A percentile compares a stretch with the other conserved stretches of the same genome.
phyloP scores from a whole-genome alignment of 208 protist species.

The Angomonas desouzai region DNA sequence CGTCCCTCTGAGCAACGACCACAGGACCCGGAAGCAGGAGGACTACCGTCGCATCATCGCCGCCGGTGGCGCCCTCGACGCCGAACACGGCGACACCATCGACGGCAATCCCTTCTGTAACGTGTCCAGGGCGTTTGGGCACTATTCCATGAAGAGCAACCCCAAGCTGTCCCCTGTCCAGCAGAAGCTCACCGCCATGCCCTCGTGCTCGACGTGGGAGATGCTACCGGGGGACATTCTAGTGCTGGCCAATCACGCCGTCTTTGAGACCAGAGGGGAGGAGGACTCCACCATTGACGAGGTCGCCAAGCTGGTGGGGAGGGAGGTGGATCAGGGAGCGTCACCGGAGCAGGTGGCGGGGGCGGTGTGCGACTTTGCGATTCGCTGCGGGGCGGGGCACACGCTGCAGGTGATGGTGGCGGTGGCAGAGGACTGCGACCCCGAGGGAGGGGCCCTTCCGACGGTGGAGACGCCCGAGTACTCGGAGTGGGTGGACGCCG shows the following conservation, averaged over 20 bases:
- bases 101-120: constrained; percentile 74
- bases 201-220: constrained; percentile 55
- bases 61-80: constrained; percentile 56
- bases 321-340: constrained; percentile 28
- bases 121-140: constrained; percentile 73
- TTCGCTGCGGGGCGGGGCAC: constrained; percentile 67
- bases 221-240: constrained; percentile 75
- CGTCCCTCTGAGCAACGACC: constrained; percentile 68
- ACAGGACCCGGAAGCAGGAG: constrained; percentile 39
- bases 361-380: constrained; percentile 70
- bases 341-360: constrained; percentile 53
- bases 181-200: constrained; percentile 76
- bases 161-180: constrained; percentile 39
- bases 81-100: constrained; percentile 42
- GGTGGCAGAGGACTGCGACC: constrained; percentile 21
- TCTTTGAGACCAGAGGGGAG: constrained; percentile 59
- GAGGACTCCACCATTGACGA: constrained; percentile 75
- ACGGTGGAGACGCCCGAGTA: constrained; percentile 14
- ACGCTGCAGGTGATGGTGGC: constrained; percentile 77
- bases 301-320: constrained; percentile 57
- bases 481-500: constrained; percentile 55
- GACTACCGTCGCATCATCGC: constrained; percentile 66
- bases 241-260: constrained; percentile 66
- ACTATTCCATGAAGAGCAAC: constrained; percentile 80
- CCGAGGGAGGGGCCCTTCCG: not conserved